Evolutionary conservation across 108 stramenopile genomes (phyloP), one percentile per base, ranked within the genome.

Genomic region (Cylindrotheca closterium): DNA sequence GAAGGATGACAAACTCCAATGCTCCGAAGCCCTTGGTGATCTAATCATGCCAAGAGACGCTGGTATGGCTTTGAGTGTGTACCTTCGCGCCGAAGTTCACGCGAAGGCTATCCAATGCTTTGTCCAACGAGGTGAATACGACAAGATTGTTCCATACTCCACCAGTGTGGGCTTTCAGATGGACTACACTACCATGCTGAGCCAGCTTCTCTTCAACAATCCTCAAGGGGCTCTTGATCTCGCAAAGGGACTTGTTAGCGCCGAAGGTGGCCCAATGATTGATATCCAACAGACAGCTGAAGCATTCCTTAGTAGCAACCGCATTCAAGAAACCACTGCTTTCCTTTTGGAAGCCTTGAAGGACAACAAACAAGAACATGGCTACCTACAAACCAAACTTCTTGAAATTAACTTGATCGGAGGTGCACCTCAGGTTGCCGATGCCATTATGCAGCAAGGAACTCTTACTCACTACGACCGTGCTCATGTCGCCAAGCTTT

Each of bases 331-430:
- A 79, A 96, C 96, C 47, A 99, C 99, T 29, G 92, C 96, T 19
- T 98, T 99, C 64, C 81, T 99, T 68, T 82, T 98, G 21, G 99
- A 99, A 73, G 99, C 97, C 4, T 88, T 99, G 56, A 97, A 98
- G 80, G 97, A 96, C 67, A 97, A 99, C 87, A 91, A 95, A 78
- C 84, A 81, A 55, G 99, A 99, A 76, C 97, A 99, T 74, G 98
- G 96, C 26, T 96, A 98, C 85, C 92, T 99, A 47, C 99, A 99
- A 83, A 99, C 99, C 3, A 98, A 98, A 74, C 79, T 99, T 33
- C 85, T 99, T n/a, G 99, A 99, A 83, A 99, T 99, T 85, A 99
- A 99, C 89, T 90, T 99, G 32, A 84, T 96, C 30, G 97, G 98
- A 23, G 99, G 99, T 25, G 96, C 96, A 4, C 98, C 99, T 4